Evolutionary conservation across 352 stramenopile species (phyloP).

Genomic region (Globisporangium echinulatum): DNA sequence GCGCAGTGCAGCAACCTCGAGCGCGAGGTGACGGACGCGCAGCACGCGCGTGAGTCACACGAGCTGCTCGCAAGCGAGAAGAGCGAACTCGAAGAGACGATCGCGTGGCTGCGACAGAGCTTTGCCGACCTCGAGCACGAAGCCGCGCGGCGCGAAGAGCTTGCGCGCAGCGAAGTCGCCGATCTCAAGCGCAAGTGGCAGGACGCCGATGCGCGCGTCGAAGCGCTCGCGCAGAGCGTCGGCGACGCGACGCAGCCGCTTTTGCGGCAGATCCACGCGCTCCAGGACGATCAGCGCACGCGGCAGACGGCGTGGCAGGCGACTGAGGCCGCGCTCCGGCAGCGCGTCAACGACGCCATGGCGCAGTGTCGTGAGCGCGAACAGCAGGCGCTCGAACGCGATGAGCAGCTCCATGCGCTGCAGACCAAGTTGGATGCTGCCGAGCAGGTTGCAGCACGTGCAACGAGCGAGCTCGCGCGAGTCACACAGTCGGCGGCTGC

Average conservation of each 20-base stretch:
- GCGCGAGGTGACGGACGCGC: conserved; percentile 31
- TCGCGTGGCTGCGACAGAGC: conserved; percentile 56
- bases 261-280: conserved; percentile 55
- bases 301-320: conserved; percentile 53
- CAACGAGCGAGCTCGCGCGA: conserved; percentile 21
- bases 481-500: neutral
- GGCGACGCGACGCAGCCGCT: conserved; percentile 73
- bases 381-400: conserved; percentile 30
- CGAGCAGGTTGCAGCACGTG: conserved; percentile 23
- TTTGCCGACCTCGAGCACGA: conserved; percentile 52
- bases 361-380: conserved; percentile 28
- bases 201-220: conserved; percentile 56
- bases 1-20: conserved; percentile 27
- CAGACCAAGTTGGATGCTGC: conserved; percentile 24
- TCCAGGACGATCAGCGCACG: conserved; percentile 60
- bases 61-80: conserved; percentile 45
- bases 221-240: conserved; percentile 58
- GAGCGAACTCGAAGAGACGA: conserved; percentile 47
- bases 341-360: conserved; percentile 32
- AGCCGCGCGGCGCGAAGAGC: conserved; percentile 48
- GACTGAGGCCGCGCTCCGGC: conserved; percentile 34
- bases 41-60: conserved; percentile 39
- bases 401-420: conserved; percentile 33
- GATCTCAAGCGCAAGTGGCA: conserved; percentile 79
- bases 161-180: conserved; percentile 39